phyloP scores from a whole-genome alignment of 2,329 filamentous ascomycete species.

The Diplodia corticola region DNA sequence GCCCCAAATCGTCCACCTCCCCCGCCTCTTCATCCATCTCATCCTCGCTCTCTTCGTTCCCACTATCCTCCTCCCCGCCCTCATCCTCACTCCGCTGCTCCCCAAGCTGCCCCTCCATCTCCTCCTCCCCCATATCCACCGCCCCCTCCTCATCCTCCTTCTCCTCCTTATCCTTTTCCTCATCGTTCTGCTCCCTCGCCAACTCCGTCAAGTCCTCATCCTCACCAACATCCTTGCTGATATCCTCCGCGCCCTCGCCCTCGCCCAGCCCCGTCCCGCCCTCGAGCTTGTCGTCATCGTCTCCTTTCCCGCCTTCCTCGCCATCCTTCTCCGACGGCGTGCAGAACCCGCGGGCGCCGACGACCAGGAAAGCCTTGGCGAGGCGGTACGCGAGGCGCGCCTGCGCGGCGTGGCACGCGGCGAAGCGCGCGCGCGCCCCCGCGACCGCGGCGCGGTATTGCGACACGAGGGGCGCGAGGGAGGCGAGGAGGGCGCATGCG shows the following conservation, averaged over 20 bases:
- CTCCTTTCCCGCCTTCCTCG: slow-evolving; percentile 60
- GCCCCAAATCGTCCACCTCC: slow-evolving; percentile 86
- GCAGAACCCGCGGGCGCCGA: slow-evolving; percentile 87
- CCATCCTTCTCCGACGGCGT: slow-evolving; percentile 75
- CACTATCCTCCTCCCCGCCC: slow-evolving; percentile 53
- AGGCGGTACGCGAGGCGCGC: slow-evolving; percentile 75
- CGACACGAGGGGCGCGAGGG: slow-evolving; percentile 68
- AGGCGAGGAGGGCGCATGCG: slow-evolving; percentile 41
- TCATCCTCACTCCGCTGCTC: slow-evolving; percentile 57
- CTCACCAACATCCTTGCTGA: slow-evolving; percentile 92
- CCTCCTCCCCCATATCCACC: slow-evolving; percentile 88
- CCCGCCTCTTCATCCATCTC: slow-evolving; percentile 84
- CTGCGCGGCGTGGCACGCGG: slow-evolving; percentile 69
- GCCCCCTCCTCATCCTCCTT: slow-evolving; percentile 85
- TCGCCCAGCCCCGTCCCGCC: slow-evolving; percentile 91
- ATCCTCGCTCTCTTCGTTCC: slow-evolving; percentile 61
- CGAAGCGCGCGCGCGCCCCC: slow-evolving; percentile 59
- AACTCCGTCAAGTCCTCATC: slow-evolving; percentile 93
- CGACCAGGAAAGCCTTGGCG: slow-evolving; percentile 72
- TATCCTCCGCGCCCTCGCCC: slow-evolving; percentile 92
- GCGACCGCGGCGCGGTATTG: slow-evolving; percentile 68
- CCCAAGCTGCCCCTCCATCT: slow-evolving; percentile 74
- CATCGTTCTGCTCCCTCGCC: slow-evolving; percentile 73
- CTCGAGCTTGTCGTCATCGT: slow-evolving; percentile 77
- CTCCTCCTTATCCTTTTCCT: slow-evolving; percentile 62